Percentiles rank a stretch among this genome's conserved stretches.
phyloP scores from a whole-genome alignment of 352 stramenopile species.

The Phytophthora brassicae region DNA sequence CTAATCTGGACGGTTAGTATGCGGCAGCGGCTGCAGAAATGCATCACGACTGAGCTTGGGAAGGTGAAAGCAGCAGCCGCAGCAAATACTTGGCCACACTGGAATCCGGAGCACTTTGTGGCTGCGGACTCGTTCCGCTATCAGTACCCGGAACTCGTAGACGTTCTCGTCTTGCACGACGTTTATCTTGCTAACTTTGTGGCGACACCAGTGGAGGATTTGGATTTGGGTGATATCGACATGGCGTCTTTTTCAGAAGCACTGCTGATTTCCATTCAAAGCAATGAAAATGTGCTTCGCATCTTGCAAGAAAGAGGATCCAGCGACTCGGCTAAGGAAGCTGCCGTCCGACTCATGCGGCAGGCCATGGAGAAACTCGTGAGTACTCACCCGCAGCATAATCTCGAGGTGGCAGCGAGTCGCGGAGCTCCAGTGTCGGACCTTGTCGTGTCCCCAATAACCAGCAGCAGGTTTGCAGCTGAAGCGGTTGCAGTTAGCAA shows the following conservation, averaged over 20 bases:
- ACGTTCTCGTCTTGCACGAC: conserved; percentile 78
- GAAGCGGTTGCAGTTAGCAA: conserved; percentile 13
- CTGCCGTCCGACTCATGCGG: conserved; percentile 64
- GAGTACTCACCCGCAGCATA: conserved; percentile 73
- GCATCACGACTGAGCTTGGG: conserved; percentile 49
- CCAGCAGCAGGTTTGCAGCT: conserved; percentile 13
- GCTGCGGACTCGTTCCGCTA: conserved; percentile 86
- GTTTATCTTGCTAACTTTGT: conserved; percentile 87
- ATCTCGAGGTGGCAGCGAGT: conserved; percentile 53
- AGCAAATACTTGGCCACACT: conserved; percentile 65
- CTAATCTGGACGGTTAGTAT: conserved; percentile 81
- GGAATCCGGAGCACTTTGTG: conserved; percentile 85
- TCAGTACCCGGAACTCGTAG: conserved; percentile 71
- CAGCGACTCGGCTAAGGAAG: conserved; percentile 59
- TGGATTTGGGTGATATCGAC: conserved; percentile 71
- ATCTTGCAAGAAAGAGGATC: conserved; percentile 72
- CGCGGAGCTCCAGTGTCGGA: conserved; percentile 10
- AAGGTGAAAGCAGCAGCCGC: conserved; percentile 69
- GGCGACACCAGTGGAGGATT: conserved; percentile 35
- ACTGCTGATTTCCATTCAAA: conserved; percentile 82
- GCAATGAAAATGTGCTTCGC: conserved; percentile 77
- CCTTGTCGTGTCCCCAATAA: conserved; percentile 7
- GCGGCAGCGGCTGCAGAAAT: conserved; percentile 56
- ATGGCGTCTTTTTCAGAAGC: conserved; percentile 78
- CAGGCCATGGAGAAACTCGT: conserved; percentile 79